Evolutionary conservation across 2,329 filamentous ascomycete species (phyloP), one percentile per base, ranked within the genome.

Genomic region (Monosporascus sp.): DNA sequence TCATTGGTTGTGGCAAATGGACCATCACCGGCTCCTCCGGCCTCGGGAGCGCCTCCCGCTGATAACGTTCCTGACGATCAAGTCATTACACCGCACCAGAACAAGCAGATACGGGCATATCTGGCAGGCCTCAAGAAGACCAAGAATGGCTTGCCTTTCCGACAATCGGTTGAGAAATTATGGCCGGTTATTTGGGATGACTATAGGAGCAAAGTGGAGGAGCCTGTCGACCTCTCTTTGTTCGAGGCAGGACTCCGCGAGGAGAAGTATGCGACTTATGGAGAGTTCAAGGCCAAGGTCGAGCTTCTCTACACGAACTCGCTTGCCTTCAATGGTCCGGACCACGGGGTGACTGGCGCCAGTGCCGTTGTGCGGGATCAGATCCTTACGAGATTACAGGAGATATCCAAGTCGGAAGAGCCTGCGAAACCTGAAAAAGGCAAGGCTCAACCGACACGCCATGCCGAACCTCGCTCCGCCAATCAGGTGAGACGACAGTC

Each of bases 111-210:
- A n/a, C 60, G 86, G 37, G 82, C 84, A 56, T 78, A 86, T 35
- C 74, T 93, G 50, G 86, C 84, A 35, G 85, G 87, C 50, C 78
- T 93, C 53, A 96, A 95, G 74, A 94, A 96, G 72, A 92, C 90
- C 47, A 91, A 93, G 68, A 84, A 86, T 55, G 89, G 93, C 2
- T 73, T 74, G 7, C 81, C 87, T 52, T 97, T 96, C 74, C 80
- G 84, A 58, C 80, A 85, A 43, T 87, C 94, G 0, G 94, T 97
- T 7, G 81, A 89, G 67, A 82, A 80, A 40, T 74, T 93, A 24
- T 89, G 88, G 70, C 80, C 96, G 41, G 78, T 75, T 27, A 84
- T 97, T 41, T 91, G 89, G 52, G 85, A 84, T 2, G 88, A 91
- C 58, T 89, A 88, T 58, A 75, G 81, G 1, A 77, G 87, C 37